phyloP scores from a whole-genome alignment of 2,329 filamentous ascomycete species.

The Colletotrichum sublineola region DNA sequence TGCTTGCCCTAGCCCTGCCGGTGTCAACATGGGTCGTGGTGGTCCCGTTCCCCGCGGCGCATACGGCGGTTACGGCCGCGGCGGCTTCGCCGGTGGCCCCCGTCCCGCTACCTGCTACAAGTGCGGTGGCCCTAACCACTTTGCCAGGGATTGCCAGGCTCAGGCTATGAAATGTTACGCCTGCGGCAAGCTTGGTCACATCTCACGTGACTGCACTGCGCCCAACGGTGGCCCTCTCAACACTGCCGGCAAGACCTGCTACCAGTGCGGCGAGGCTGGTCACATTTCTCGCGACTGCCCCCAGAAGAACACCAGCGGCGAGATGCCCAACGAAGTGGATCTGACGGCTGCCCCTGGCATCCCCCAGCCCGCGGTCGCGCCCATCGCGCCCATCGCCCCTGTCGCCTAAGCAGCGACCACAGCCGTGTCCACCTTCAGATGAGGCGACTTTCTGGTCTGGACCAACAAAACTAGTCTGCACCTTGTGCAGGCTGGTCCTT shows the following conservation, averaged over 20 bases:
- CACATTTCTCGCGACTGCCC: slow-evolving; percentile 98
- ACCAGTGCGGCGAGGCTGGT: slow-evolving; percentile 94
- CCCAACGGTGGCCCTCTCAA: slow-evolving; percentile 96
- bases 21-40: slow-evolving; percentile 73
- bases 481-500: slow-evolving; percentile 1
- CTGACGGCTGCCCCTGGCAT: slow-evolving; percentile 57
- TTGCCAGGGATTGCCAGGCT: slow-evolving; percentile 97
- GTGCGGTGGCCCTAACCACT: slow-evolving; percentile 93
- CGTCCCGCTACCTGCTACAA: slow-evolving; percentile 80
- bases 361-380: slow-evolving; percentile 52
- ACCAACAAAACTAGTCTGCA: background rate
- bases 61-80: slow-evolving; percentile 76
- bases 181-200: slow-evolving; percentile 92
- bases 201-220: slow-evolving; percentile 93
- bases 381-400: slow-evolving; percentile 57
- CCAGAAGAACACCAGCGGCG: slow-evolving; percentile 71
- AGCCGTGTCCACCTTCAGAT: background rate
- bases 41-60: slow-evolving; percentile 78
- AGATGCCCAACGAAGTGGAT: slow-evolving; percentile 61
- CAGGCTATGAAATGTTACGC: slow-evolving; percentile 99
- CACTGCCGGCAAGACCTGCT: slow-evolving; percentile 98
- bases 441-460: slow-evolving; percentile 19
- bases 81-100: slow-evolving; percentile 79
- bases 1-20: slow-evolving; percentile 83
- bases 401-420: slow-evolving; percentile 53